These are phyloP conservation scores for Pythium vanterpoolii DNA, from an alignment of 352 stramenopile genomes.

Conservation along the genomic window DNA sequence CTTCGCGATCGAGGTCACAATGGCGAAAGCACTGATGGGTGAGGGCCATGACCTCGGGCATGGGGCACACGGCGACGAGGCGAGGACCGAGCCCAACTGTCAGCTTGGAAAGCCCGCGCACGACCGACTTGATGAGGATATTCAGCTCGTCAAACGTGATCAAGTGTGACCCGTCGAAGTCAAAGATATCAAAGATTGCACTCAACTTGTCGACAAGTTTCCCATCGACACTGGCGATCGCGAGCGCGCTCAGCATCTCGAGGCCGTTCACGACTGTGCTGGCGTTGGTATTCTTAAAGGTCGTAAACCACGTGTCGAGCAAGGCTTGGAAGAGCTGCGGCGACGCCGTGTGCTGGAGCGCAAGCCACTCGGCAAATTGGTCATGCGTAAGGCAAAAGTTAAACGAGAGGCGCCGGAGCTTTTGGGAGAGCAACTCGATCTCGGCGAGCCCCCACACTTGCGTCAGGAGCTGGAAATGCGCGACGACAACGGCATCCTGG, in stretches of 20 bases:
- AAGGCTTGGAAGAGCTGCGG: slow-evolving; percentile 43
- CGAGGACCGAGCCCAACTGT: slow-evolving; percentile 58
- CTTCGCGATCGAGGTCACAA: slow-evolving; percentile 63
- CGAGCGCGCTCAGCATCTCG: slow-evolving; percentile 60
- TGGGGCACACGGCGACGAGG: slow-evolving; percentile 49
- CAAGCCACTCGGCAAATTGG: slow-evolving; percentile 67
- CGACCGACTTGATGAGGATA: slow-evolving; percentile 67
- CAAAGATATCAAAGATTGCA: slow-evolving; percentile 71
- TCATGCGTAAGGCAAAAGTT: slow-evolving; percentile 67
- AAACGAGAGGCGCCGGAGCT: slow-evolving; percentile 60
- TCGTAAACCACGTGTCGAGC: slow-evolving; percentile 54
- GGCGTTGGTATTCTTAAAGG: slow-evolving; percentile 61
- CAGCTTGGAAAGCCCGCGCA: slow-evolving; percentile 64
- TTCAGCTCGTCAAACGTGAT: slow-evolving; percentile 77
- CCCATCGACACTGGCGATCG: slow-evolving; percentile 44
- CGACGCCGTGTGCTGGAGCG: slow-evolving; percentile 42
- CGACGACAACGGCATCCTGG: slow-evolving; percentile 58
- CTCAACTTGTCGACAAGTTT: slow-evolving; percentile 55
- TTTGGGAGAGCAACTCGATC: slow-evolving; percentile 49
- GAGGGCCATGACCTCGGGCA: slow-evolving; percentile 56
- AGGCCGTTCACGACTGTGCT: slow-evolving; percentile 68
- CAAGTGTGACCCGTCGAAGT: slow-evolving; percentile 61
- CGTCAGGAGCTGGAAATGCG: slow-evolving; percentile 59
- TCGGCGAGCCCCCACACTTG: slow-evolving; percentile 66
- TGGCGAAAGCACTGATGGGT: slow-evolving; percentile 60